Evolutionary conservation across 495 filamentous ascomycete species (phyloP), one percentile per base, ranked within the genome.

Genomic region (Viridothelium virens): DNA sequence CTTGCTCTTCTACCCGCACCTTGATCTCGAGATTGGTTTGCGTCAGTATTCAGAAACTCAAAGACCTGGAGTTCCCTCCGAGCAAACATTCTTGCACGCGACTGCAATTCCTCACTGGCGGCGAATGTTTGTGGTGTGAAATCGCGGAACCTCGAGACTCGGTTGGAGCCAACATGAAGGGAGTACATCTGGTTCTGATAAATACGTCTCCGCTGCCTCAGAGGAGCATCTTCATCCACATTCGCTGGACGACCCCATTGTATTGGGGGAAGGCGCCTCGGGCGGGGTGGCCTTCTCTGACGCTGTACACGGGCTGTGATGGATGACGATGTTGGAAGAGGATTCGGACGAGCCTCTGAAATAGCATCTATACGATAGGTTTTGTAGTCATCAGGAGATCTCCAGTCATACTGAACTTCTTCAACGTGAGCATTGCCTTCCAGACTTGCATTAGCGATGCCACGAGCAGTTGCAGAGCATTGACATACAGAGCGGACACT

Each of bases 51-150:
- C 50, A 95, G 79, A 72, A 92, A 96, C 59, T 83, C 82, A 70
- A 96, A 98, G 48, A 96, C 92, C 70, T 87, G 85, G 9, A 98
- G 80, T 70, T 98, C 94, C 44, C 94, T 84, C 3, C 94, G 85
- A 64, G 96, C 85, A 86, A 91, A 98, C 64, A 85, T 87, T 38
- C 90, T 82, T n/a, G 94, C 93, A 31, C 90, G 86, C 1, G 89
- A 91, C 53, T 91, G 80, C 0, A 96, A 83, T 48, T 87, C 80
- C 61, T 87, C 78, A 66, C 89, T 83, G 6, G 75, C 75, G 65
- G 77, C 78, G 74, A 97, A 89, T 2, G 83, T 69, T 41, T 83
- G 74, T 0, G 92, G 89, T 2, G 86, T 88, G 34, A 96, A 80
- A 65, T 92, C 87, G 48, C 82, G 85, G 73, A 92, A 96, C 39